Evolutionary conservation across 257 asterid genomes (phyloP).

Genomic region (Rehmannia glutinosa): DNA sequence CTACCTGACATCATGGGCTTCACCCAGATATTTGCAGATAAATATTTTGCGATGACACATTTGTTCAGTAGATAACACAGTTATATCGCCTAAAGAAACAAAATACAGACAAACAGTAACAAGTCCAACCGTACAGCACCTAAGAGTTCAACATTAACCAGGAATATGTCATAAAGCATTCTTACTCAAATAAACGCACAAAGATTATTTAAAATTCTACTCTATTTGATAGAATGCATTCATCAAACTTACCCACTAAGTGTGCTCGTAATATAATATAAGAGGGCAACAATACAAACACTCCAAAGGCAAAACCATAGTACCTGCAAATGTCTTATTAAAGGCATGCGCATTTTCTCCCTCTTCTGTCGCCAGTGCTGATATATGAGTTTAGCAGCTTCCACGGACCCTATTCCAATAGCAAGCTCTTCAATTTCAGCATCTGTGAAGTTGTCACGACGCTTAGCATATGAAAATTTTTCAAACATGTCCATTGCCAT

Average conservation of each 20-base stretch:
- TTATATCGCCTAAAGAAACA: background rate
- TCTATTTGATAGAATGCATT: background rate
- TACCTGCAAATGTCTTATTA: slow-evolving; percentile 92
- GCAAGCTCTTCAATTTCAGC: slow-evolving; percentile 64
- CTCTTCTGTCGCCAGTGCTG: slow-evolving; percentile 79
- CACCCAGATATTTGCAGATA: slow-evolving; percentile 7
- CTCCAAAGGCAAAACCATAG: background rate
- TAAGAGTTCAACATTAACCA: slow-evolving; percentile 14
- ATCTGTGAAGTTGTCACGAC: slow-evolving; percentile 52
- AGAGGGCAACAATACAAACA: background rate
- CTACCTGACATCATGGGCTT: background rate
- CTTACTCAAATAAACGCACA: background rate
- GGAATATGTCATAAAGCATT: slow-evolving; percentile 8
- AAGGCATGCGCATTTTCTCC: slow-evolving; percentile 70
- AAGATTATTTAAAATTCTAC: background rate
- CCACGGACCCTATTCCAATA: slow-evolving; percentile 47
- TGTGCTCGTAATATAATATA: background rate
- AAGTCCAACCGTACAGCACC: background rate
- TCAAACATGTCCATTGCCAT: slow-evolving; percentile 69
- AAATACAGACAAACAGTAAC: background rate
- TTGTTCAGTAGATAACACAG: background rate
- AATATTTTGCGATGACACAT: background rate
- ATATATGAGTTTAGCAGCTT: slow-evolving; percentile 48
- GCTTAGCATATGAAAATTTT: slow-evolving; percentile 66
- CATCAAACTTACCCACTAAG: background rate